Evolutionary conservation across 2,329 filamentous ascomycete genomes (phyloP).

Genomic region (Anisogramma anomala): DNA sequence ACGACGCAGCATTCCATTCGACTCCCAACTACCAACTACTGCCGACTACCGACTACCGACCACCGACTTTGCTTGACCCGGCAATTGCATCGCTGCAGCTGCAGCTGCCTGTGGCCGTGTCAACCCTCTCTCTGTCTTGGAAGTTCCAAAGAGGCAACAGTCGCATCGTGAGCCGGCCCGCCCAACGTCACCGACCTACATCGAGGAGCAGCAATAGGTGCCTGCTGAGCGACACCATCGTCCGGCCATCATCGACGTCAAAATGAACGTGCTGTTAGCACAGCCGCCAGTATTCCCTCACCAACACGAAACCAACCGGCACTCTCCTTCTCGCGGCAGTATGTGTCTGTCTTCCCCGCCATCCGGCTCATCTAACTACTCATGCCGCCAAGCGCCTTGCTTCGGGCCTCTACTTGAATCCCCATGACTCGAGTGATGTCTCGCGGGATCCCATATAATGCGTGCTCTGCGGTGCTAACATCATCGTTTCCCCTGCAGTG

Average conservation of each 20-base stretch:
- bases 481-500: conserved; percentile 23
- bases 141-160: not conserved
- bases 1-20: too few species aligned
- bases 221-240: too few species aligned
- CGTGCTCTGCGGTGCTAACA: conserved; percentile 6
- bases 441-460: not conserved
- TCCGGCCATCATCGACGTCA: conserved; percentile 14
- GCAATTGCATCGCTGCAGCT: too few species aligned
- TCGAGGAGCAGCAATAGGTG: too few species aligned
- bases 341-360: conserved; percentile 23
- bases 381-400: not conserved
- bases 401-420: not conserved
- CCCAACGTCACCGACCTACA: too few species aligned
- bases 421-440: conserved; percentile 4
- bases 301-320: conserved; percentile 43
- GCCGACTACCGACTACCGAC: too few species aligned
- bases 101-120: too few species aligned
- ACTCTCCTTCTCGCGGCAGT: conserved; percentile 45
- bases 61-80: too few species aligned
- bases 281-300: conserved; percentile 49
- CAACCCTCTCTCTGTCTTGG: not conserved
- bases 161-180: not conserved
- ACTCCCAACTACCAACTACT: too few species aligned
- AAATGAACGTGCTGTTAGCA: conserved; percentile 52
- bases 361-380: not conserved